Evolutionary conservation across 2,329 filamentous ascomycete genomes (phyloP).

Genomic region (Penicillium sp.): DNA sequence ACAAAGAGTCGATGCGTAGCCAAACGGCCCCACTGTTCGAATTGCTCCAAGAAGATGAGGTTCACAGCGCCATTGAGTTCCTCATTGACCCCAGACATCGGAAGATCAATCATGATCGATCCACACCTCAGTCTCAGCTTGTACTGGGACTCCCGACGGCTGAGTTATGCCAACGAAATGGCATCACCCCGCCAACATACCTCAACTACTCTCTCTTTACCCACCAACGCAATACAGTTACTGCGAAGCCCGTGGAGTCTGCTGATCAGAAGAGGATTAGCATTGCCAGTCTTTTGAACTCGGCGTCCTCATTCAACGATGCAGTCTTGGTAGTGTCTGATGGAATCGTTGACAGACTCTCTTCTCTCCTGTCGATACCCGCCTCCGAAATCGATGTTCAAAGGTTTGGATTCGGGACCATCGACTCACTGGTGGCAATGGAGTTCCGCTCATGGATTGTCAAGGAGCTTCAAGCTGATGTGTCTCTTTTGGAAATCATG

Average conservation of each 20-base stretch:
- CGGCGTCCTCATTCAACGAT: not conserved
- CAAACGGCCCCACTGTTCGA: slow-evolving; percentile 21
- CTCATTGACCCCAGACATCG: slow-evolving; percentile 12
- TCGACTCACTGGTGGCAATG: slow-evolving; percentile 35
- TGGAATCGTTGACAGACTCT: slow-evolving; percentile 19
- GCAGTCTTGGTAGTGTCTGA: slow-evolving; percentile 15
- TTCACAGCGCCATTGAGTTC: slow-evolving; percentile 23
- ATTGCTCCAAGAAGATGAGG: slow-evolving; percentile 25
- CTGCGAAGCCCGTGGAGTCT: not conserved
- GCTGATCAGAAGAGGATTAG: slow-evolving; percentile 10
- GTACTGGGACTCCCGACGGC: slow-evolving; percentile 23
- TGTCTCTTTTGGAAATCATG: slow-evolving; percentile 26
- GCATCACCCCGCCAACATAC: slow-evolving; percentile 23
- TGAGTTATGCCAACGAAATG: slow-evolving; percentile 20
- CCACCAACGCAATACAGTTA: slow-evolving; percentile 9
- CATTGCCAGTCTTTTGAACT: slow-evolving; percentile 9
- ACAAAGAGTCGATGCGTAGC: slow-evolving; percentile 15
- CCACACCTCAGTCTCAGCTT: slow-evolving; percentile 10
- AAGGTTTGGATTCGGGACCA: slow-evolving; percentile 25
- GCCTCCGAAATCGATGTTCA: slow-evolving; percentile 28
- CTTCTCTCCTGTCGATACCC: slow-evolving; percentile 27
- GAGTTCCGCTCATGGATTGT: slow-evolving; percentile 34
- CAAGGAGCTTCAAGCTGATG: slow-evolving; percentile 30
- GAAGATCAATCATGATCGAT: not conserved
- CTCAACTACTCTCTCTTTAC: slow-evolving; percentile 31